Base-by-base conservation (phyloP, 331 rosid genomes). In the Erythrophleum ivorense region DNA sequence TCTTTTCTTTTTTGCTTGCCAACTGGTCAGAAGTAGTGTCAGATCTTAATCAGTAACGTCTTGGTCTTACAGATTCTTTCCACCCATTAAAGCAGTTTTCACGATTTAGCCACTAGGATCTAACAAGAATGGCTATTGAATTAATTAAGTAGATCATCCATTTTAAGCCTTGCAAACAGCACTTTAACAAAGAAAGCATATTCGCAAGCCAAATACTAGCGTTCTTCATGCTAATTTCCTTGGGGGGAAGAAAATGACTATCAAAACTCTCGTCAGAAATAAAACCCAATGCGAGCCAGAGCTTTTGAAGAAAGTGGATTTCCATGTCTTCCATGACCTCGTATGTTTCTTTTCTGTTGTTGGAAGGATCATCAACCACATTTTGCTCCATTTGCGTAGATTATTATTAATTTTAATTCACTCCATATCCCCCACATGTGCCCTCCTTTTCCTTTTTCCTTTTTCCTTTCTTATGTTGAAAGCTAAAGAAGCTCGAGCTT, bases 11-110 rank as follows among this genome's bases (percentile, higher is more conserved):
- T 86, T 84, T 68, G 69, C 78, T 84, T 71, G 90, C 89, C 83
- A 87, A 94, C 88, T 79, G 89, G 88, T 81, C 81, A 89, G 83
- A 88, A 84, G 83, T 62, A 62, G 12, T 91, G 98, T 91, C 94
- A 87, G 98, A 86, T 78, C 65, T 82, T 81, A 80, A 78, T 86
- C 93, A 89, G 83, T 88, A 85, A 86, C 86, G 71, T 82, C 87
- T 78, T 85, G 68, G 62, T 85, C 84, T 84, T 78, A 72, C 79
- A 82, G 88, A 86, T 83, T 87, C 93, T 86, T 48, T 80, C 89
- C 80, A 24, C 84, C 88, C 87, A 75, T 52, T 73, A 68, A 82
- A 79, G 75, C 41, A 84, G 53, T 63, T 78, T 68, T 81, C 81
- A 79, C 66, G 48, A 79, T 83, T 82, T 82, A 57, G 69, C 80